These are phyloP conservation scores for Oryza meridionalis DNA, from an alignment of 176 grass and related monocot genomes.

Conservation along the genomic window DNA sequence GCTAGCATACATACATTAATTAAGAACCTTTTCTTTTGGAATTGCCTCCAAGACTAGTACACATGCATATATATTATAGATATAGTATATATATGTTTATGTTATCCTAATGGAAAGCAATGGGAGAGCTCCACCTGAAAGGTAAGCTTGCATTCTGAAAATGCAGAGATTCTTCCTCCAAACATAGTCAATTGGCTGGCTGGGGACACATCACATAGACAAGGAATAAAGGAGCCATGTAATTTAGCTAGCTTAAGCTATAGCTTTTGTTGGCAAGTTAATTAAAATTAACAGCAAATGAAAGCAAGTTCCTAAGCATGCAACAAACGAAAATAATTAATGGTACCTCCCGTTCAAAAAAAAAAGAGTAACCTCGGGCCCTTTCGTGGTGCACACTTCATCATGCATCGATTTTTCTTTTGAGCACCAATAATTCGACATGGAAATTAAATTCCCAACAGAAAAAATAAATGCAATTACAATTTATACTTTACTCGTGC, in stretches of 20 bases:
- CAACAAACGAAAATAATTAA: neutral
- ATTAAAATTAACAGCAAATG: slow-evolving; percentile 30
- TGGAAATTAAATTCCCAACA: neutral
- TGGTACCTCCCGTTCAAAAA: no score
- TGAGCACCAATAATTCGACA: neutral
- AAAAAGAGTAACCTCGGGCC: neutral
- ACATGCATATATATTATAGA: neutral
- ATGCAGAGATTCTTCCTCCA: slow-evolving; percentile 1
- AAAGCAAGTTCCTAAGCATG: slow-evolving; percentile 21
- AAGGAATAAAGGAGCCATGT: slow-evolving; percentile 20
- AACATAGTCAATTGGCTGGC: slow-evolving; percentile 28
- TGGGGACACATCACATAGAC: neutral
- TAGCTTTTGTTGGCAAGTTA: slow-evolving; percentile 15
- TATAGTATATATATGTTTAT: neutral
- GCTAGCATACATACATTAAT: neutral
- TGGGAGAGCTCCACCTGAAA: slow-evolving; percentile 38
- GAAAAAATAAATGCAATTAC: neutral
- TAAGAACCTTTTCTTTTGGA: neutral
- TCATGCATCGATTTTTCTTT: neutral
- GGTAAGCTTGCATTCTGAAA: slow-evolving; percentile 23
- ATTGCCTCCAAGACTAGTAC: neutral
- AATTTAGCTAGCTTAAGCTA: neutral
- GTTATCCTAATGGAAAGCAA: slow-evolving; percentile 19
- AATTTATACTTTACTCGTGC: neutral
- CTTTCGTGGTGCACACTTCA: neutral